A percentile compares a stretch with the other conserved stretches of the same genome.
phyloP scores from a whole-genome alignment of 805 yeast genomes.

The Alloascoidea africana region DNA sequence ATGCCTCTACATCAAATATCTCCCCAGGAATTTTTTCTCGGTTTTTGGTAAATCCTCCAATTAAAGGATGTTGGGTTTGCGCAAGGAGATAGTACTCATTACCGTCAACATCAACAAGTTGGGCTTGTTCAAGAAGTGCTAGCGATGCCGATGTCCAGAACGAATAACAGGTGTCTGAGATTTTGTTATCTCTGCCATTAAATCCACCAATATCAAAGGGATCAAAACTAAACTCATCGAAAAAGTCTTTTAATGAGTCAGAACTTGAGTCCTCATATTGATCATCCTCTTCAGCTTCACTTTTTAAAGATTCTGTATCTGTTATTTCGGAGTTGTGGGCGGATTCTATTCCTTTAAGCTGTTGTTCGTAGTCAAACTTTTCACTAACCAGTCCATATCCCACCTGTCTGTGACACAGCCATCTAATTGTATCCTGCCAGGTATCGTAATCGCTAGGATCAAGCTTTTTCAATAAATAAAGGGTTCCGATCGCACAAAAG shows the following conservation, averaged over 20 bases:
- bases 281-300: too few relatives aligned
- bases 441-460: conserved; percentile 10
- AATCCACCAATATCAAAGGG: conserved; percentile 55
- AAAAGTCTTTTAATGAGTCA: too few relatives aligned
- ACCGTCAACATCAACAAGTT: conserved; percentile 20
- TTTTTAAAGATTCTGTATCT: too few relatives aligned
- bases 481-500: conserved; percentile 63
- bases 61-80: conserved; percentile 39
- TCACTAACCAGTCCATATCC: conserved; percentile 16
- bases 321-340: too few relatives aligned
- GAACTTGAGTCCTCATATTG: too few relatives aligned
- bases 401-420: conserved; percentile 56
- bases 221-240: conserved; percentile 26
- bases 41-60: conserved; percentile 66
- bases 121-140: conserved; percentile 20
- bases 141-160: conserved; percentile 70
- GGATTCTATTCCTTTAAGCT: conserved; percentile 4
- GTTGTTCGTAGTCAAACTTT: conserved; percentile 14
- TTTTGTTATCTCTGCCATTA: conserved; percentile 78
- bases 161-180: conserved; percentile 75
- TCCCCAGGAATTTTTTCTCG: neutral
- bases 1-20: neutral
- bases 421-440: conserved; percentile 29
- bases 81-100: conserved; percentile 30
- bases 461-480: conserved; percentile 24